These are phyloP conservation scores for Apiotrichum porosum DNA, from an alignment of 1,284 basidiomycete genomes.

Conservation along the genomic window DNA sequence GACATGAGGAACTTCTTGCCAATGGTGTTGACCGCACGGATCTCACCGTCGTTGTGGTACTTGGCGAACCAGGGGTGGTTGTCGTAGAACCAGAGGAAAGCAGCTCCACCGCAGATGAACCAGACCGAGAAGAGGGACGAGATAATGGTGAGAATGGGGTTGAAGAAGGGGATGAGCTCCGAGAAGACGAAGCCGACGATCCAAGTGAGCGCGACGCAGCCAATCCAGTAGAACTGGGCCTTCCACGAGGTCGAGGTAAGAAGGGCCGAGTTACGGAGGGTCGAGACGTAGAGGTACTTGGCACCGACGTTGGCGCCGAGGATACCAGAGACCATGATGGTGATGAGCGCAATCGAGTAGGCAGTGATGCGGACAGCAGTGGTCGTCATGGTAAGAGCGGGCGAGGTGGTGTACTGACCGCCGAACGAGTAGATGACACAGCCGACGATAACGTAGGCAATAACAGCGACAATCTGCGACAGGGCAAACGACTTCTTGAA, in stretches of 20 bases:
- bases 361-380: constrained; percentile 31
- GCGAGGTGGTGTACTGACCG: constrained; percentile 37
- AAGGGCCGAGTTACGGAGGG: constrained; percentile 30
- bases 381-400: constrained; percentile 39
- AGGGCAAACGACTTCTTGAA: constrained; percentile 43
- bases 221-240: constrained; percentile 34
- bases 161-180: constrained; percentile 45
- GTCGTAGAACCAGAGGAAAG: constrained; percentile 40
- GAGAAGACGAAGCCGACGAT: constrained; percentile 38
- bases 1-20: constrained; percentile 22
- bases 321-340: constrained; percentile 42
- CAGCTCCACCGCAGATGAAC: constrained; percentile 39
- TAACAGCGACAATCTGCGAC: constrained; percentile 27
- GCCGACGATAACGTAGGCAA: constrained; percentile 36
- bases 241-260: constrained; percentile 30
- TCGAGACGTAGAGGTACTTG: constrained; percentile 40
- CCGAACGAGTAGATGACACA: constrained; percentile 36
- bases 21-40: constrained; percentile 10
- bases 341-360: constrained; percentile 36
- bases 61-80: constrained; percentile 23
- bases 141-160: constrained; percentile 42
- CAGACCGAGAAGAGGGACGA: constrained; percentile 40
- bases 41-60: constrained; percentile 9
- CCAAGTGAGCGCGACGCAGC: constrained; percentile 37
- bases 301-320: constrained; percentile 40